Base-by-base conservation (phyloP, 78 protist genomes). In the Protostelium mycophagum region DNA sequence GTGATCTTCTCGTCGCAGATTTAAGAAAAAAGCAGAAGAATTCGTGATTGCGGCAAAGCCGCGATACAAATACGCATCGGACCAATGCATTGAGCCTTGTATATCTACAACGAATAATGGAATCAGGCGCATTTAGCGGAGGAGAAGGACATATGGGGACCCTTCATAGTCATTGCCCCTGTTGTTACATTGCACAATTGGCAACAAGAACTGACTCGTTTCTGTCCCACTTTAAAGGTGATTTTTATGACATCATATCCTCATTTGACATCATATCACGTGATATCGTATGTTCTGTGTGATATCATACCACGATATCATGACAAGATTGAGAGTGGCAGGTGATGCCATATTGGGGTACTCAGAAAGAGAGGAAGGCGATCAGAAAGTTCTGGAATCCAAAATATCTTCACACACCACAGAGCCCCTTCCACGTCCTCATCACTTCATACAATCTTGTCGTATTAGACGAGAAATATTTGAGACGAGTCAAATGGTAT, bases 151-250 rank as follows among this genome's bases (percentile, higher is more conserved):
- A 51, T 92, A 23, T 39, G 92, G 37, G 98, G 98, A 23, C 98
- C 98, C 38, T 90, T 93, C 91, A 38, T 97, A 16, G 95, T 99
- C 38, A 85, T 99, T 28, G 98, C 95, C 25, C 99, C 99, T 34
- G 95, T 96, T 85, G 94, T 98, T 1, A 97, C 98, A 0, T 85
- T 98, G 10, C 91, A 89, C 86, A 98, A 98, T 86, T 98, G 99
- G 99, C 84, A 85, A 87, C 86, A 93, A 29, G 99, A 98, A 83
- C 86, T 96, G 35, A n/a, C 29, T 16, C 85, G 95, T 35, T 98
- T 97, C 94, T 89, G 91, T 34, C 98, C 99, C 28, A 9, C 34
- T 0, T 89, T 98, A 38, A 87, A 88, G 28, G 96, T 87, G 37
- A 0, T 90, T n/a, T n/a, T n/a, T n/a, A 51, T 16, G 73, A 51